Evolutionary conservation across 805 yeast genomes (phyloP).

Genomic region (Ogataea methanolica): DNA sequence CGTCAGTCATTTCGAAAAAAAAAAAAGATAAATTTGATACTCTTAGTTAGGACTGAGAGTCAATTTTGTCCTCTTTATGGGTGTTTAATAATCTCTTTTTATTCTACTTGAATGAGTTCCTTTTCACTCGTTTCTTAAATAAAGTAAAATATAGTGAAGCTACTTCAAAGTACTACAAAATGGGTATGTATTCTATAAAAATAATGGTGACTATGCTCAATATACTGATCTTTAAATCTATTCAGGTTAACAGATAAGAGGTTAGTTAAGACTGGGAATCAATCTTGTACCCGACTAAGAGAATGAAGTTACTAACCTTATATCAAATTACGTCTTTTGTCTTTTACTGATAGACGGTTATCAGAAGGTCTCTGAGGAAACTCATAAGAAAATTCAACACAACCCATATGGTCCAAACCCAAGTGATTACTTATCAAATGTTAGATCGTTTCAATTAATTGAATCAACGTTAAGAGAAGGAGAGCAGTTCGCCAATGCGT

Average conservation of each 20-base stretch:
- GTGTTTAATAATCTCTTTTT: too few relatives aligned
- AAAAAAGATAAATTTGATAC: too few relatives aligned
- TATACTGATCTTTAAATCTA: too few relatives aligned
- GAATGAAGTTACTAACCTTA: neutral
- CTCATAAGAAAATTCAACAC: slow-evolving; percentile 30
- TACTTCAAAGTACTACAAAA: neutral
- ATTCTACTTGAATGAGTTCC: too few relatives aligned
- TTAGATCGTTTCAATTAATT: slow-evolving; percentile 80
- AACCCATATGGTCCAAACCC: slow-evolving; percentile 98
- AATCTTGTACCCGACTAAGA: neutral
- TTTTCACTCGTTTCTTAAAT: too few relatives aligned
- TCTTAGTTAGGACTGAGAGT: too few relatives aligned
- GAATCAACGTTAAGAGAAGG: slow-evolving; percentile 98
- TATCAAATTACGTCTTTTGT: neutral
- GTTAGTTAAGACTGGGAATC: too few relatives aligned
- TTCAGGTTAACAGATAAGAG: too few relatives aligned
- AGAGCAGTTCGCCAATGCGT: slow-evolving; percentile 97
- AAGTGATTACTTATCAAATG: slow-evolving; percentile 86
- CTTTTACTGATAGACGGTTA: slow-evolving; percentile 25
- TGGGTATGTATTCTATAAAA: neutral
- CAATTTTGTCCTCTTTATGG: too few relatives aligned
- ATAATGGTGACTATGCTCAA: neutral
- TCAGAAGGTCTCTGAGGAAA: slow-evolving; percentile 44
- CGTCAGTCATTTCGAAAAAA: too few relatives aligned
- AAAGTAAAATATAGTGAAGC: too few relatives aligned